Conservation (phyloP, 1,284 basidiomycete species). For the Marasmius oreades region DNA sequence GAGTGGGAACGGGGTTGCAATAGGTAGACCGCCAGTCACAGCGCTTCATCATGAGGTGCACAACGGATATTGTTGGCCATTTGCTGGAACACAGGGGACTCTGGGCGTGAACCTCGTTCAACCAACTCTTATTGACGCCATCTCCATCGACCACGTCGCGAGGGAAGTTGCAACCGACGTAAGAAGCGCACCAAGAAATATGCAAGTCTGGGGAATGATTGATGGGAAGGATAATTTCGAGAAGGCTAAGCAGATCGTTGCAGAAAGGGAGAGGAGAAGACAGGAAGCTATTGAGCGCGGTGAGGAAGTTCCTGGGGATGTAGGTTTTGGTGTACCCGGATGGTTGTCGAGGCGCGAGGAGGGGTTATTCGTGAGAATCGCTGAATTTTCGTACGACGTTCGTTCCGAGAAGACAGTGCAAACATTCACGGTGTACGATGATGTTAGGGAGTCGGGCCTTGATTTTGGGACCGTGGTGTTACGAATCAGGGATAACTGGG, state of each 20-base stretch:
- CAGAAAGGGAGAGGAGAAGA: conserved; percentile 33
- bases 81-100: conserved; percentile 74
- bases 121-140: conserved; percentile 65
- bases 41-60: conserved; percentile 82
- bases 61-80: conserved; percentile 92
- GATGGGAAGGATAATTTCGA: conserved; percentile 71
- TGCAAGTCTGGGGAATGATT: conserved; percentile 88
- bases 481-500: conserved; percentile 84
- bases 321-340: conserved; percentile 35
- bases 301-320: conserved; percentile 31
- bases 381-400: conserved; percentile 80
- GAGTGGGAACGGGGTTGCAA: conserved; percentile 57
- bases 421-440: conserved; percentile 76
- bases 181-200: conserved; percentile 75
- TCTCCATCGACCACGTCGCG: conserved; percentile 89
- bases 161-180: conserved; percentile 76
- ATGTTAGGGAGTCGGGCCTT: conserved; percentile 65
- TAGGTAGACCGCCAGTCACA: conserved; percentile 79
- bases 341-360: conserved; percentile 43
- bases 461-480: conserved; percentile 83
- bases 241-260: conserved; percentile 51
- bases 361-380: conserved; percentile 68
- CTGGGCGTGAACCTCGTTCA: conserved; percentile 78
- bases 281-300: conserved; percentile 36
- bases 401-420: conserved; percentile 69